These are phyloP conservation scores for Trypethelium eluteriae DNA, from an alignment of 495 filamentous ascomycete species.

Conservation along the genomic window DNA sequence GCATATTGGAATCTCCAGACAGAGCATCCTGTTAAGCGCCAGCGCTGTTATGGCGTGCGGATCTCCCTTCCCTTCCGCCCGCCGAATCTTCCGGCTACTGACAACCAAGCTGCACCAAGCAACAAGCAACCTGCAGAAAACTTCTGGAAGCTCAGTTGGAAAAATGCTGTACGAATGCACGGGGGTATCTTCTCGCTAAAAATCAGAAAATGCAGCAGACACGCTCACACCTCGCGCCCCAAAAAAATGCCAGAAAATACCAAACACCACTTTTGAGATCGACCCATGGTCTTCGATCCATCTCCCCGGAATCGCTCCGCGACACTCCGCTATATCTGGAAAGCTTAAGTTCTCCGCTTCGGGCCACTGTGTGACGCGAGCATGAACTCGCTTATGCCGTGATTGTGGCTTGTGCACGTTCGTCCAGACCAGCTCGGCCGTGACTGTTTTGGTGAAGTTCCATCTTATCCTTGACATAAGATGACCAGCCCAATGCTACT, in stretches of 20 bases:
- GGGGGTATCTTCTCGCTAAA: slow-evolving; percentile 2
- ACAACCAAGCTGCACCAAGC: no score
- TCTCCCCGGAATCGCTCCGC: neutral
- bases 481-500: neutral
- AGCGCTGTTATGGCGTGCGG: neutral
- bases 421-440: neutral
- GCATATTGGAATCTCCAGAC: neutral
- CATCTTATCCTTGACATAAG: neutral
- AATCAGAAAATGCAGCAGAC: neutral
- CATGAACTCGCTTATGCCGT: slow-evolving; percentile 7
- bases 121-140: neutral
- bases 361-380: neutral
- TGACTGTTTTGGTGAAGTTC: neutral
- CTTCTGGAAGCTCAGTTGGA: neutral
- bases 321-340: neutral
- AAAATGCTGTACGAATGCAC: neutral
- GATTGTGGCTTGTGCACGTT: slow-evolving; percentile 7
- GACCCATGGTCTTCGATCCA: neutral
- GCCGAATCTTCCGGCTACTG: no score
- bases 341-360: neutral
- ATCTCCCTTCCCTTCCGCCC: neutral
- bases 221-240: neutral
- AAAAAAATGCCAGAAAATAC: neutral
- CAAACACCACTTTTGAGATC: neutral
- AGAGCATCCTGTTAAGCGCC: slow-evolving; percentile 5